phyloP scores from a whole-genome alignment of 2,329 filamentous ascomycete genomes.

The Apiospora malaysiana region DNA sequence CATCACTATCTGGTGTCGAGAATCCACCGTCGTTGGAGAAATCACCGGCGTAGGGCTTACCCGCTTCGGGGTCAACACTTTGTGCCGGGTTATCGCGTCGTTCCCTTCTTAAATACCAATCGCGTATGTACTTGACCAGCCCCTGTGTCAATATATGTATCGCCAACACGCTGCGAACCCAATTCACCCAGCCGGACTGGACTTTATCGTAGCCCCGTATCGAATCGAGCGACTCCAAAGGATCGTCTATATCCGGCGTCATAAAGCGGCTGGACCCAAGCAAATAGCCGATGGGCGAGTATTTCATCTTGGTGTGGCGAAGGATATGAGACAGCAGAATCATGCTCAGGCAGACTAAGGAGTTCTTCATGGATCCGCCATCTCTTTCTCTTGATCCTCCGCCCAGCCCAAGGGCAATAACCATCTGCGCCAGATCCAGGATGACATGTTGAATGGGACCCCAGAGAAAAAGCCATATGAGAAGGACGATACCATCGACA shows the following conservation, averaged over 20 bases:
- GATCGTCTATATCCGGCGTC: constrained; percentile 51
- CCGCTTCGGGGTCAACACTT: constrained; percentile 67
- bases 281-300: constrained; percentile 52
- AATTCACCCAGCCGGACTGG: constrained; percentile 60
- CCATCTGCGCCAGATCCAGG: constrained; percentile 88
- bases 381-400: constrained; percentile 75
- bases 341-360: constrained; percentile 73
- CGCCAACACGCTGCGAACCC: constrained; percentile 71
- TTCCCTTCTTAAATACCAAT: constrained; percentile 69
- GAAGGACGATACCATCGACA: constrained; percentile 81
- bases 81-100: constrained; percentile 57
- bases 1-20: constrained; percentile 59
- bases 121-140: constrained; percentile 71
- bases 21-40: constrained; percentile 52
- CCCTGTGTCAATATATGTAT: constrained; percentile 80
- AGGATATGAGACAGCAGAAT: constrained; percentile 63
- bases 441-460: constrained; percentile 86
- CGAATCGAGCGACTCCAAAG: constrained; percentile 50
- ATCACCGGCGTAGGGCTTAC: constrained; percentile 51
- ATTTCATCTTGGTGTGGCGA: constrained; percentile 55
- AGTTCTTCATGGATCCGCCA: constrained; percentile 70
- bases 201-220: constrained; percentile 59
- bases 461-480: constrained; percentile 89
- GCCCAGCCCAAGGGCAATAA: constrained; percentile 89
- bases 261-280: constrained; percentile 55